phyloP scores from a whole-genome alignment of 2,329 filamentous ascomycete species.

The Lachnellula arida region DNA sequence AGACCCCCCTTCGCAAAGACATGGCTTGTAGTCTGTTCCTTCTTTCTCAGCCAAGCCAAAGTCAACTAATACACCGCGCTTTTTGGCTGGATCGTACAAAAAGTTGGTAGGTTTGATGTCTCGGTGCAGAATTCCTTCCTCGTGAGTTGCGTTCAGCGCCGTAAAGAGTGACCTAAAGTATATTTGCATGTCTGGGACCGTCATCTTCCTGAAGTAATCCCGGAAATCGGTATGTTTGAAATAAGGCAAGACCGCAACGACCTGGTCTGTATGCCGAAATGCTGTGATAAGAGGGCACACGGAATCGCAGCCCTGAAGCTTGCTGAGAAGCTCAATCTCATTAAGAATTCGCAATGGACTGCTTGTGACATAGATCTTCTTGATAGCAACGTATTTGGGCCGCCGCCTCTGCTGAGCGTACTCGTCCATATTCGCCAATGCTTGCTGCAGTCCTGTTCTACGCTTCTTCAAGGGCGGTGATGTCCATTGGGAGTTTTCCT shows the following conservation, averaged over 20 bases:
- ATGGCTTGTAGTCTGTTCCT: constrained; percentile 72
- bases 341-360: constrained; percentile 92
- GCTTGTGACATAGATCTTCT: constrained; percentile 99
- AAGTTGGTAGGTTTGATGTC: constrained; percentile 99
- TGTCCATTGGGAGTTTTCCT: constrained; percentile 61
- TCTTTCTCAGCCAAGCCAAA: constrained; percentile 93
- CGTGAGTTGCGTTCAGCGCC: constrained; percentile 78
- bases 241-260: constrained; percentile 90
- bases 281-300: constrained; percentile 96
- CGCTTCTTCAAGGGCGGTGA: constrained; percentile 60
- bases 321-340: constrained; percentile 88
- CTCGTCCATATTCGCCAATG: constrained; percentile 20
- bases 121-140: constrained; percentile 79
- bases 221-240: constrained; percentile 95
- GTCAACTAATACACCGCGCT: constrained; percentile 90
- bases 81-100: constrained; percentile 76
- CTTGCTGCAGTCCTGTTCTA: constrained; percentile 35
- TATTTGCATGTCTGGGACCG: constrained; percentile 76
- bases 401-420: constrained; percentile 39
- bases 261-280: constrained; percentile 92
- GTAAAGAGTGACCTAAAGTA: constrained; percentile 88
- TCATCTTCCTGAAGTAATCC: constrained; percentile 89
- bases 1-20: constrained; percentile 61
- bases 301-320: constrained; percentile 74
- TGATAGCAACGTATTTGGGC: constrained; percentile 86